These are phyloP conservation scores for Cyberlindnera mycetangii DNA, from an alignment of 805 yeast species.

Conservation along the genomic window DNA sequence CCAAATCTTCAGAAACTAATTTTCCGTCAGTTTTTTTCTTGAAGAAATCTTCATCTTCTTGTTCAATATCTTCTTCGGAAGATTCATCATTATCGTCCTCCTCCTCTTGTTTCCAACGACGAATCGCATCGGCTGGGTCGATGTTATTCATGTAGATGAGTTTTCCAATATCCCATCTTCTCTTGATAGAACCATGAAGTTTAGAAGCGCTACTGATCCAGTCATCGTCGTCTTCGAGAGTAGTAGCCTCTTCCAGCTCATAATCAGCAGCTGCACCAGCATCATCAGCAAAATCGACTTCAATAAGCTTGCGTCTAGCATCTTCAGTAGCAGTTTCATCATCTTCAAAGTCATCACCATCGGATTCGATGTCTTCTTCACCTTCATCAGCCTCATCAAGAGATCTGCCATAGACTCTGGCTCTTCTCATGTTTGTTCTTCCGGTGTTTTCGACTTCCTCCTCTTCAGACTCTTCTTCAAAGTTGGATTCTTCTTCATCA, in stretches of 20 bases:
- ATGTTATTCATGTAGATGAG: slow-evolving; percentile 76
- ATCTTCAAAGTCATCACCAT: slow-evolving; percentile 40
- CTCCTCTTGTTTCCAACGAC: slow-evolving; percentile 64
- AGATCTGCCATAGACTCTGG: slow-evolving; percentile 54
- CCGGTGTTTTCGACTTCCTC: slow-evolving; percentile 46
- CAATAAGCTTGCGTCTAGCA: slow-evolving; percentile 40
- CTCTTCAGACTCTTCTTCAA: slow-evolving; percentile 25
- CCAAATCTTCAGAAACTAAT: slow-evolving; percentile 34
- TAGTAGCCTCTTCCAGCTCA: slow-evolving; percentile 53
- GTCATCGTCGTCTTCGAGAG: slow-evolving; percentile 38
- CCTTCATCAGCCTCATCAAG: slow-evolving; percentile 44
- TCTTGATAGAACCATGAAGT: slow-evolving; percentile 49
- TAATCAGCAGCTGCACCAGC: slow-evolving; percentile 30
- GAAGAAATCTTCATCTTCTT: slow-evolving; percentile 52
- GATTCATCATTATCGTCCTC: slow-evolving; percentile 42
- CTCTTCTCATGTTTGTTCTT: slow-evolving; percentile 60
- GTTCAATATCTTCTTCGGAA: slow-evolving; percentile 37
- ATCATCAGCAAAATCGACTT: slow-evolving; percentile 43
- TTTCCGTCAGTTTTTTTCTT: slow-evolving; percentile 44
- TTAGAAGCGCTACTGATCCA: slow-evolving; percentile 54
- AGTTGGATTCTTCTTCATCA: slow-evolving; percentile 35
- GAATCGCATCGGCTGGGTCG: slow-evolving; percentile 67
- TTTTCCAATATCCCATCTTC: slow-evolving; percentile 77
- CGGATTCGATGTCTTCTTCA: slow-evolving; percentile 41
- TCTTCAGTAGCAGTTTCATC: slow-evolving; percentile 39